phyloP scores from a whole-genome alignment of 495 filamentous ascomycete species.

The Baudoinia panamericana region DNA sequence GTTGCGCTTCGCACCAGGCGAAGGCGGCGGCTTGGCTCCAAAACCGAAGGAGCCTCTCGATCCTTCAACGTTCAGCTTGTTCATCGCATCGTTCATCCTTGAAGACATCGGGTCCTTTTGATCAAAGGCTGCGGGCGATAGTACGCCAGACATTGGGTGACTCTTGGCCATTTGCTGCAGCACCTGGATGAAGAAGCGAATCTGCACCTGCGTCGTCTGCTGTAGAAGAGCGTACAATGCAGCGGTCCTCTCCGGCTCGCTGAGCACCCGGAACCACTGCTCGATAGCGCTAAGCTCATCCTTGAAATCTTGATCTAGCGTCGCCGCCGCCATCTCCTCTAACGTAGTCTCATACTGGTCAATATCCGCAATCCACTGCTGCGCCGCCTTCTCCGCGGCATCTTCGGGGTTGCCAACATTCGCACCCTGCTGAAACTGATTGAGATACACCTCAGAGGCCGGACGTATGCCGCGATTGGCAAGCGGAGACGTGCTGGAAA shows the following conservation, averaged over 20 bases:
- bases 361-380: constrained; percentile 98
- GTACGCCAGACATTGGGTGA: constrained; percentile 90
- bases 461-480: constrained; percentile 74
- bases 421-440: constrained; percentile 49
- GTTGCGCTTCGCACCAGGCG: constrained; percentile 70
- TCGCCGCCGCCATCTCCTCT: constrained; percentile 97
- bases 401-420: constrained; percentile 63
- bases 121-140: constrained; percentile 86
- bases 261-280: constrained; percentile 97
- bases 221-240: constrained; percentile 90
- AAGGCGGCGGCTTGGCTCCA: constrained; percentile 56
- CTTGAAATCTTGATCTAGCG: constrained; percentile 97
- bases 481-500: constrained; percentile 54
- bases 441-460: constrained; percentile 84
- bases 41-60: constrained; percentile 65
- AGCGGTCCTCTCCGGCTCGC: constrained; percentile 90
- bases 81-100: constrained; percentile 94
- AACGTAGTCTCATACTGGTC: constrained; percentile 95
- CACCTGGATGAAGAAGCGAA: constrained; percentile 97
- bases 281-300: constrained; percentile 97
- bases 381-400: constrained; percentile 79
- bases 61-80: constrained; percentile 73
- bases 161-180: constrained; percentile 96
- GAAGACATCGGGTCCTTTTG: constrained; percentile 99
- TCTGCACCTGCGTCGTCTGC: constrained; percentile 97